phyloP scores from a whole-genome alignment of 495 filamentous ascomycete species.

The Corynascus novoguineensis region DNA sequence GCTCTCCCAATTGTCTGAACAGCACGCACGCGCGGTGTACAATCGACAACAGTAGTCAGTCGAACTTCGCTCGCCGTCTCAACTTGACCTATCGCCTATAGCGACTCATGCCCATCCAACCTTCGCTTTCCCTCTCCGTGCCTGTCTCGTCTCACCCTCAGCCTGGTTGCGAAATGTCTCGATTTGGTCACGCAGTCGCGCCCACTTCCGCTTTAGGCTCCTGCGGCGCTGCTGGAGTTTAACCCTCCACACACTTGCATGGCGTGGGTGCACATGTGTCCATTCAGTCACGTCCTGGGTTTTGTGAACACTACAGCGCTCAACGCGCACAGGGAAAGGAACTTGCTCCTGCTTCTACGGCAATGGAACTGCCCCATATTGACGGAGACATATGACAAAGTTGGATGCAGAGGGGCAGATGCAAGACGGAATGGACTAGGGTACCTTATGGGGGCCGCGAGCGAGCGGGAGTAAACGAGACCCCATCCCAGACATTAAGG shows the following conservation, averaged over 20 bases:
- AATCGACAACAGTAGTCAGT: too few relatives aligned
- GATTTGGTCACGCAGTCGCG: neutral
- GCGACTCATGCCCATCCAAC: neutral
- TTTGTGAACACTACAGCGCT: neutral
- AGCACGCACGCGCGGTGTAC: too few relatives aligned
- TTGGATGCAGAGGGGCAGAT: too few relatives aligned
- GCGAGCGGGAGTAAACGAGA: too few relatives aligned
- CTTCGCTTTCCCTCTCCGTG: neutral
- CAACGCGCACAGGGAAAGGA: neutral
- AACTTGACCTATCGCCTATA: neutral
- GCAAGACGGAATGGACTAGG: too few relatives aligned
- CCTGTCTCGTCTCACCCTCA: neutral
- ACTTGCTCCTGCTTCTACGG: too few relatives aligned
- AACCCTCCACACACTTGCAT: neutral
- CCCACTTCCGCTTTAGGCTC: neutral
- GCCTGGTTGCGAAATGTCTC: slow-evolving; percentile 6
- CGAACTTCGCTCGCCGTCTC: too few relatives aligned
- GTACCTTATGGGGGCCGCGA: too few relatives aligned
- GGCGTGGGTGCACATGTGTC: neutral
- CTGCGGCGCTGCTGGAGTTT: neutral
- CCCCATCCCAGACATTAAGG: too few relatives aligned
- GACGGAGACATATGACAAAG: too few relatives aligned
- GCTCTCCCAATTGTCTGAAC: too few relatives aligned
- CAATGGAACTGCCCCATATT: too few relatives aligned
- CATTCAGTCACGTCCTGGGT: neutral